Evolutionary conservation across 805 yeast genomes (phyloP), one percentile per base, ranked within the genome.

Genomic region (Yarrowia alimentaria): DNA sequence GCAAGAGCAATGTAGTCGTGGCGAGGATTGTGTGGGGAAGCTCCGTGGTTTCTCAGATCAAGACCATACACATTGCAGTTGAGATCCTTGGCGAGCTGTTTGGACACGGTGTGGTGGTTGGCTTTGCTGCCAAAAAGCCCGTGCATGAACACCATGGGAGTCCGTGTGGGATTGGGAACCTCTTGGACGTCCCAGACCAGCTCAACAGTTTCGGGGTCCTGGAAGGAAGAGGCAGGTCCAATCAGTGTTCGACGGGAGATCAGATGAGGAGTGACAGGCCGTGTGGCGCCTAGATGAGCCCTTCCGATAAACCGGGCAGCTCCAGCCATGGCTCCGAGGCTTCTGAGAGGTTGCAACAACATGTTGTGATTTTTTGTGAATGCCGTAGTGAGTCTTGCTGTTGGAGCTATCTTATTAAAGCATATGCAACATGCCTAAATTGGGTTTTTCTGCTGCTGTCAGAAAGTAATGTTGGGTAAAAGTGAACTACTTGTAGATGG

Each of bases 31-130:
- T 85, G 94, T 1, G 96, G 96, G 1, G 96, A 85, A n/a, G 75
- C 80, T 1, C 99, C 99, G 63, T 90, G 96, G 66, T 93, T 90
- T 55, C 99, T 72, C 53, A 90, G 71, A 63, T 91, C 98, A 13
- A 64, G 53, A 47, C 70, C 66, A 53, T 64, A 70, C 4, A 69
- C 67, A 4, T 63, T 54, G 12, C 65, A 58, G 18, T 56, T 51
- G 26, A 69, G 58, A 16, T 66, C 70, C 12, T 66, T 56, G 1
- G 72, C 68, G n/a, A 68, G 52, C 1, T 60, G 61, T 26, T 63
- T 60, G 8, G 88, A 85, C n/a, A 90, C 86, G 0, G 87, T 72
- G 53, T 96, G 69, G 60, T 86, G 87, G 65, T 89, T 91, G n/a
- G 76, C 60, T 58, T 79, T 84, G 49, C 84, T 80, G 1, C 98